These are phyloP conservation scores for Magnolia officinalis DNA, from an alignment of 164 flowering plant species.

Conservation along the genomic window DNA sequence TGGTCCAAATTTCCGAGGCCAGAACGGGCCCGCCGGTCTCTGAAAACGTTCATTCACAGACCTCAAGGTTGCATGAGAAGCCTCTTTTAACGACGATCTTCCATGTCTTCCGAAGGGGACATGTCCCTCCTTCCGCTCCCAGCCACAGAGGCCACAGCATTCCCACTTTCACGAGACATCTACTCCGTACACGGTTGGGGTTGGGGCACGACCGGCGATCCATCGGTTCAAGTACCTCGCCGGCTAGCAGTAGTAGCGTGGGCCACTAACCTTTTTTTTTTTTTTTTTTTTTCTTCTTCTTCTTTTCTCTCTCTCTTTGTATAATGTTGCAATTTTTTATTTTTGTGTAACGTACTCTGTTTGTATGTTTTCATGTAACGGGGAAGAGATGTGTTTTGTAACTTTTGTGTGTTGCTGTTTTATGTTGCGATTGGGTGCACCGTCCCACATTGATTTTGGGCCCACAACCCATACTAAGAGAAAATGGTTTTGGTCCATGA, in stretches of 20 bases:
- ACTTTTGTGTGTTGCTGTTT: background rate
- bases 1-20: background rate
- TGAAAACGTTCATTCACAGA: background rate
- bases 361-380: background rate
- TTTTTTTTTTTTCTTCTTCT: no score
- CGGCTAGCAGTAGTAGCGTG: background rate
- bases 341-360: background rate
- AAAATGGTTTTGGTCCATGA: background rate
- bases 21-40: background rate
- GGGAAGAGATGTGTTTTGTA: background rate
- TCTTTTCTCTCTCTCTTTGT: background rate
- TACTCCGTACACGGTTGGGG: background rate
- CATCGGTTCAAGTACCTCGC: background rate
- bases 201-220: background rate
- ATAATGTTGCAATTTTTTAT: background rate
- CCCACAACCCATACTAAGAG: background rate
- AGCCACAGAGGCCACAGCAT: slow-evolving; percentile 3
- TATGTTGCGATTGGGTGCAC: background rate
- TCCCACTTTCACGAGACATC: background rate
- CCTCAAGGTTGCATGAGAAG: background rate
- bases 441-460: background rate
- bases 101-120: background rate
- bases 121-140: background rate
- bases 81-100: background rate
- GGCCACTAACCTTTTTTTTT: background rate